phyloP scores from a whole-genome alignment of 2,329 filamentous ascomycete species.

The Trichocomaceae sp. region DNA sequence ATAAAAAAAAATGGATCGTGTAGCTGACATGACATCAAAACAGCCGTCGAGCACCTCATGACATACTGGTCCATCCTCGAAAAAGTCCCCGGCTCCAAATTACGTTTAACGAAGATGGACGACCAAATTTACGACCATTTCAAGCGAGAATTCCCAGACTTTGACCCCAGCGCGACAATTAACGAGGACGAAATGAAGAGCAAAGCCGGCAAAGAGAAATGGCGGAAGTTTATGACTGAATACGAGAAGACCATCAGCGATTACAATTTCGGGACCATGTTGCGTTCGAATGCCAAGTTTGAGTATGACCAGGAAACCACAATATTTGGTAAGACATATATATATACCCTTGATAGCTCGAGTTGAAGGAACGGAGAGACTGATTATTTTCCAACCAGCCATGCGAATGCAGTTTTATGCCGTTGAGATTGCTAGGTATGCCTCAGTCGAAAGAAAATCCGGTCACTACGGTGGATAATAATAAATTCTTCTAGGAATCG shows the following conservation, averaged over 20 bases:
- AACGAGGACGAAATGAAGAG: conserved; percentile 97
- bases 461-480: conserved; percentile 7
- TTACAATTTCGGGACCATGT: conserved; percentile 95
- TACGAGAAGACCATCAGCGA: conserved; percentile 96
- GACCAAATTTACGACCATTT: conserved; percentile 92
- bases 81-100: conserved; percentile 76
- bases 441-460: not conserved
- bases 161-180: conserved; percentile 72
- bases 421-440: conserved; percentile 62
- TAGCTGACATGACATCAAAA: not conserved
- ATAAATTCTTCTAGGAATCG: conserved; percentile 57
- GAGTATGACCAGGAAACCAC: conserved; percentile 87
- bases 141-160: conserved; percentile 81
- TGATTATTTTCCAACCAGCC: conserved; percentile 31
- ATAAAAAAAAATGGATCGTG: not conserved
- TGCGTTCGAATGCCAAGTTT: conserved; percentile 67
- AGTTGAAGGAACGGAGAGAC: not conserved
- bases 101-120: conserved; percentile 89
- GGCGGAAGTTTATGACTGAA: conserved; percentile 87
- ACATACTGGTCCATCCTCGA: conserved; percentile 97
- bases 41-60: conserved; percentile 85
- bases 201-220: conserved; percentile 86
- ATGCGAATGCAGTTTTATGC: conserved; percentile 80
- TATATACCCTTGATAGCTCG: not conserved
- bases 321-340: conserved; percentile 66